Base-by-base conservation (phyloP, 2,329 filamentous ascomycete genomes). In the Leptographium procerum region DNA sequence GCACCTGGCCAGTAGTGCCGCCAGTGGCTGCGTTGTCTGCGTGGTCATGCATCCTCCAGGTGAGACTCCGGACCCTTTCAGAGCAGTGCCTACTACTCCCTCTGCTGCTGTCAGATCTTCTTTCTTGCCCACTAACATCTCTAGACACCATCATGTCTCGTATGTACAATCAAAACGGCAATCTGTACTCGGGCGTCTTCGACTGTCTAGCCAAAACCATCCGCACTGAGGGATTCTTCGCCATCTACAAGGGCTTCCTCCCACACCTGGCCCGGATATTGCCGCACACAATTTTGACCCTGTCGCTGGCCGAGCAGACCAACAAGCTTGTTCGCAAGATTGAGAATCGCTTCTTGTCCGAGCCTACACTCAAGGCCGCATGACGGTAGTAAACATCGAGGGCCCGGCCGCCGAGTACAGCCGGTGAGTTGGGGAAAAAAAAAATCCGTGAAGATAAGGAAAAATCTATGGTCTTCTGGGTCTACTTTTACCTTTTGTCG, bases 161-260 rank as follows among this genome's bases (percentile, higher is more conserved):
- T 62, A 86, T 99, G 78, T 99, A 99, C 79, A 99, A 99, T 77
- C 94, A 99, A 72, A 95, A 91, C 62, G 94, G 94, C 56, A 95
- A 96, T 70, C 80, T 99, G n/a, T 99, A 99, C 78, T 86, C 82
- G 65, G 88, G 91, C 60, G 89, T 95, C 5, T 88, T 95, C 63
- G 94, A 99, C 74, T 99, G 94, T 70, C 73, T 97, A 61, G 83
- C 82, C 70, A 91, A 96, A 75, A 99, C 94, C 0, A 80, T 99
- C 61, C 87, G 86, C 69, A 96, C 90, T 0, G 94, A 99, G 71
- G 94, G 94, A 26, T 67, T 96, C 56, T 75, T 97, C 52, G 94
- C 94, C 61, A 89, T 99, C 60, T 99, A 99, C 79, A 99, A 99
- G 78, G 94, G 94, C 60, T 96, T 95, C 77, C 84, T 96, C 68